Evolutionary conservation across 345 rosid species (phyloP), one percentile per base, ranked within the genome.

Genomic region (Euphorbia tirucalli): DNA sequence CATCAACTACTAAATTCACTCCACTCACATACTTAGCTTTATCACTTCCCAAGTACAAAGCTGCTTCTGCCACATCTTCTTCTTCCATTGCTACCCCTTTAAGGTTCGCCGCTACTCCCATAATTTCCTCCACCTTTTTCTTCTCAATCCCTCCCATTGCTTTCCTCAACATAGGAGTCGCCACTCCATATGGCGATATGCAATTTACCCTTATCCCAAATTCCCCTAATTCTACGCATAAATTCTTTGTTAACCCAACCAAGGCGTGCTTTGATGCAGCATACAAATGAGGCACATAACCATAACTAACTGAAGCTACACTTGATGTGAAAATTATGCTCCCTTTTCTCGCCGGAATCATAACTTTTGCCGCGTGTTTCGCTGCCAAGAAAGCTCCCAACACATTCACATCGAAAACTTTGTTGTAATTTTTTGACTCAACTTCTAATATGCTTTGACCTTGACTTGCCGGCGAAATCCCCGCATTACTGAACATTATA

Each of bases 361-460:
- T 63, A 4, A 28, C 67, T 2, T 8, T 39, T 5, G 72, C 64
- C 0, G 71, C 71, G 9, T 55, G 63, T 37, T 68, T 68, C n/a
- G 71, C 52, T 55, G 18, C 69, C 31, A 55, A 54, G 61, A 68
- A 68, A 32, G 71, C 46, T 31, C 71, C 62, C 4, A 31, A 55
- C 49, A 55, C 32, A 15, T 55, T 68, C 13, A 68, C 61, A 16
- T 55, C 44, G 15, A 68, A 55, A 35, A 55, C 63, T 37, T 22
- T 55, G 9, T 37, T 68, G 32, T 18, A 68, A 22, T 21, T 13
- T 2, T 68, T 22, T 10, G 21, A 3, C 4, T 35, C 22, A 21
- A 31, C 57, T 3, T 31, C 60, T 11, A 44, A 30, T 16, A 67
- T 67, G 30, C 67, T 32, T 10, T 1, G 48, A 16, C 39, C n/a